Percentiles rank a stretch among this genome's conserved stretches.
phyloP scores from a whole-genome alignment of 345 rosid species.

The Psidium guajava region DNA sequence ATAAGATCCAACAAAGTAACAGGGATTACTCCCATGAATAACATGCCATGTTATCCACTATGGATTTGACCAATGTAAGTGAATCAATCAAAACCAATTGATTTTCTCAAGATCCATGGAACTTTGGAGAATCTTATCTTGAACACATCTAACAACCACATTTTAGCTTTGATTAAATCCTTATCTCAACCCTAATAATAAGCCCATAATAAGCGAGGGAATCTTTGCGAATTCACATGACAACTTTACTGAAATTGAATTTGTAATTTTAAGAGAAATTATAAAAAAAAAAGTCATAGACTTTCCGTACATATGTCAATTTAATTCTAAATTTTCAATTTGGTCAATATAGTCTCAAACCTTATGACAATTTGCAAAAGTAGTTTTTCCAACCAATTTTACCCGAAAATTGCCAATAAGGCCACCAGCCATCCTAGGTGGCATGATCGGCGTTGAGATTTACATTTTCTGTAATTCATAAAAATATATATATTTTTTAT shows the following conservation, averaged over 20 bases:
- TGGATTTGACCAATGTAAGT: not conserved
- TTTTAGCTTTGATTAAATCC: not conserved
- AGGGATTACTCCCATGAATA: not conserved
- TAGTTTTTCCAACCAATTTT: not conserved
- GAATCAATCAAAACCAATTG: not conserved
- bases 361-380: not conserved
- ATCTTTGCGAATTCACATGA: too few relatives aligned
- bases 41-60: not conserved
- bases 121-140: not conserved
- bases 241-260: not conserved
- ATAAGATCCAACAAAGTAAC: too few relatives aligned
- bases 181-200: not conserved
- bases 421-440: too few relatives aligned
- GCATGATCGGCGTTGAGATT: too few relatives aligned
- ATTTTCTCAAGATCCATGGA: not conserved
- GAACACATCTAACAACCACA: not conserved
- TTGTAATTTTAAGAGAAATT: not conserved
- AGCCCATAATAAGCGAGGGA: not conserved
- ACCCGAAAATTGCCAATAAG: not conserved
- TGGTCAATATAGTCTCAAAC: not conserved
- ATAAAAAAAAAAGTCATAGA: not conserved
- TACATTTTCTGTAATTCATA: not conserved
- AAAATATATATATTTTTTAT: not conserved
- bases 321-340: accelerated
- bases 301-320: not conserved